Conservation (phyloP, 176 grass and related monocot genomes). For the Bolboschoenus planiculmis region DNA sequence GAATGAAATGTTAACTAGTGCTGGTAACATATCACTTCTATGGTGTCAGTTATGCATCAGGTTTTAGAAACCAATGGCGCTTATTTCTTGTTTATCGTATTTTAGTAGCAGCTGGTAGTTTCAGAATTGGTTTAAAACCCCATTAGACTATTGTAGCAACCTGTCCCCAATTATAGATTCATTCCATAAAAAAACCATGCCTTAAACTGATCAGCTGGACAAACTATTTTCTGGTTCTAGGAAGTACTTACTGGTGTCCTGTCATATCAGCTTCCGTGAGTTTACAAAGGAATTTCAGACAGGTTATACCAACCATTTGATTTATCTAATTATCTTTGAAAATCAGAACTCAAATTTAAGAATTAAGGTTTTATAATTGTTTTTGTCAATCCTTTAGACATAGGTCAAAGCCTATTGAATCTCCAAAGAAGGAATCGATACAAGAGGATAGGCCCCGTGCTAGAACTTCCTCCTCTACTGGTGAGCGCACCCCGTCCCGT, state of each 20-base stretch:
- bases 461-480: conserved; percentile 41
- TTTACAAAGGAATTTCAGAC: not conserved
- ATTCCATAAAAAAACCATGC: too few species aligned
- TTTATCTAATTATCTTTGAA: not conserved
- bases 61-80: conserved; percentile 7
- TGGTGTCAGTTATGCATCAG: not conserved
- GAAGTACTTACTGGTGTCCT: conserved; percentile 7
- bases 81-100: not conserved
- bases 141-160: not conserved
- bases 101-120: conserved; percentile 9
- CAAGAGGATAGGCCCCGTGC: conserved; percentile 66
- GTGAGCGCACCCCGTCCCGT: conserved; percentile 59
- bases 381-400: conserved; percentile 43
- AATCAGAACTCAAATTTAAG: not conserved
- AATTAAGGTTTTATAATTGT: conserved; percentile 16
- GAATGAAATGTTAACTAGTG: conserved; percentile 3
- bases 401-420: conserved; percentile 63
- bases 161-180: not conserved
- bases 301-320: not conserved
- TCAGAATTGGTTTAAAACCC: not conserved
- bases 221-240: conserved; percentile 4
- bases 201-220: not conserved
- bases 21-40: not conserved
- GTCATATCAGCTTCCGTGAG: not conserved
- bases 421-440: conserved; percentile 47